These are phyloP conservation scores for Mantamonas sphyraenae DNA, from an alignment of 78 protist genomes.

Conservation along the genomic window DNA sequence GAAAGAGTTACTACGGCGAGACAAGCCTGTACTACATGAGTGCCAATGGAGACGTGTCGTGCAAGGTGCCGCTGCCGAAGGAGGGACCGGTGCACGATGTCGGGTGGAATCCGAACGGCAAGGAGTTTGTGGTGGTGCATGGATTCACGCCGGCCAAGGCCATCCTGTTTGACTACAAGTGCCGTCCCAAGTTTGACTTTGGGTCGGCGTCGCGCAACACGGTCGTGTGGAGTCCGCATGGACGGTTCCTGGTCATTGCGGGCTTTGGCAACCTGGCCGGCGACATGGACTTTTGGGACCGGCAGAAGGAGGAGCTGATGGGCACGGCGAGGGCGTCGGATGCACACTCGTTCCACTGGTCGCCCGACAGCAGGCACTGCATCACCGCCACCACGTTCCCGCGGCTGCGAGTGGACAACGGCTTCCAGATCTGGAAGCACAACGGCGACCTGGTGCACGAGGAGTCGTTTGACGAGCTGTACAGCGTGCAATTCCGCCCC, in stretches of 20 bases:
- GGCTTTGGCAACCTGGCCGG: constrained; percentile 60
- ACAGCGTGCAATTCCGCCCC: background rate
- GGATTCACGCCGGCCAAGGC: constrained; percentile 55
- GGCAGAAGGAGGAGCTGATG: background rate
- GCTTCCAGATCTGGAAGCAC: background rate
- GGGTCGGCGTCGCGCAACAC: constrained; percentile 56
- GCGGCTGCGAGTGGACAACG: constrained; percentile 54
- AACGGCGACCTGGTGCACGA: constrained; percentile 19
- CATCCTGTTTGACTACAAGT: constrained; percentile 17
- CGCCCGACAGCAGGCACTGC: constrained; percentile 27
- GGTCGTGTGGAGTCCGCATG: constrained; percentile 21
- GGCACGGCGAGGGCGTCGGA: background rate
- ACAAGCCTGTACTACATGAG: constrained; percentile 9
- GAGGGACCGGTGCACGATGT: constrained; percentile 55
- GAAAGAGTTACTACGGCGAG: constrained; percentile 53
- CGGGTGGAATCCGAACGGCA: constrained; percentile 37
- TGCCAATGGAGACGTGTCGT: background rate
- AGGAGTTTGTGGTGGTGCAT: constrained; percentile 29
- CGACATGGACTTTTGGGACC: constrained; percentile 41
- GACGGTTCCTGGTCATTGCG: constrained; percentile 8
- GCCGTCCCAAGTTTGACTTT: constrained; percentile 37
- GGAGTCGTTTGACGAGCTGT: background rate
- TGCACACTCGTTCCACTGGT: constrained; percentile 22
- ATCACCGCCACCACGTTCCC: constrained; percentile 48
- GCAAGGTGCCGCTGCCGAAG: constrained; percentile 15